These are phyloP conservation scores for Meyerozyma sp. DNA, from an alignment of 1,139 yeast species.

Conservation along the genomic window DNA sequence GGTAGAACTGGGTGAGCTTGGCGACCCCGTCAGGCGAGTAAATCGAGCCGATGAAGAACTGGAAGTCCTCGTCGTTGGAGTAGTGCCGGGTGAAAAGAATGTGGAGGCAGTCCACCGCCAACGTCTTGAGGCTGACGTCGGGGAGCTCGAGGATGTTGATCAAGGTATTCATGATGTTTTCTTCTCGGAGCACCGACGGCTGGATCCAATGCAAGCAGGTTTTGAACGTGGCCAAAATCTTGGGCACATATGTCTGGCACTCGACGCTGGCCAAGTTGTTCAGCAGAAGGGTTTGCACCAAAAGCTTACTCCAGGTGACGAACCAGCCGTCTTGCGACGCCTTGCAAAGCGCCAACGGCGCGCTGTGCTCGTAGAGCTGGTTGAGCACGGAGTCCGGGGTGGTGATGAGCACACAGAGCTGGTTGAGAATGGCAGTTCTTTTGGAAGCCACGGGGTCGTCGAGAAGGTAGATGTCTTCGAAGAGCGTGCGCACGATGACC, in stretches of 20 bases:
- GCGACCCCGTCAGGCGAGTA: slow-evolving; percentile 68
- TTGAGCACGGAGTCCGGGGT: slow-evolving; percentile 66
- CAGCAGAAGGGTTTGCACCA: slow-evolving; percentile 46
- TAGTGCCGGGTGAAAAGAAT: slow-evolving; percentile 82
- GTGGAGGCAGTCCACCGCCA: slow-evolving; percentile 89
- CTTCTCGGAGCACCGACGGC: slow-evolving; percentile 64
- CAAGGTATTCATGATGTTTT: slow-evolving; percentile 65
- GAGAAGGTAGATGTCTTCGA: slow-evolving; percentile 88
- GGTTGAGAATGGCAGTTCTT: slow-evolving; percentile 71
- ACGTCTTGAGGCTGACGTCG: slow-evolving; percentile 63
- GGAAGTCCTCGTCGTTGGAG: slow-evolving; percentile 64
- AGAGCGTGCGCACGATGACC: slow-evolving; percentile 74
- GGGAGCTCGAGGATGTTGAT: slow-evolving; percentile 55
- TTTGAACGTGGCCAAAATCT: slow-evolving; percentile 75
- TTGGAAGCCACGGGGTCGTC: slow-evolving; percentile 89
- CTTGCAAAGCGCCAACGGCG: slow-evolving; percentile 54
- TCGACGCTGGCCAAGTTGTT: slow-evolving; percentile 30
- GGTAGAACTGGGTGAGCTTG: slow-evolving; percentile 62
- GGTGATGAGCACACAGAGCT: slow-evolving; percentile 77
- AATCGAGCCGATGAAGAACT: slow-evolving; percentile 72
- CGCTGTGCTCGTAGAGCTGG: slow-evolving; percentile 67
- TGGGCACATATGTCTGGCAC: slow-evolving; percentile 50
- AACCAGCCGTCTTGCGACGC: slow-evolving; percentile 85
- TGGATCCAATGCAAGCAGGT: slow-evolving; percentile 91
- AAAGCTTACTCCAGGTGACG: slow-evolving; percentile 60